phyloP scores from a whole-genome alignment of 768 basidiomycete genomes.

The Amanita polypyramis region DNA sequence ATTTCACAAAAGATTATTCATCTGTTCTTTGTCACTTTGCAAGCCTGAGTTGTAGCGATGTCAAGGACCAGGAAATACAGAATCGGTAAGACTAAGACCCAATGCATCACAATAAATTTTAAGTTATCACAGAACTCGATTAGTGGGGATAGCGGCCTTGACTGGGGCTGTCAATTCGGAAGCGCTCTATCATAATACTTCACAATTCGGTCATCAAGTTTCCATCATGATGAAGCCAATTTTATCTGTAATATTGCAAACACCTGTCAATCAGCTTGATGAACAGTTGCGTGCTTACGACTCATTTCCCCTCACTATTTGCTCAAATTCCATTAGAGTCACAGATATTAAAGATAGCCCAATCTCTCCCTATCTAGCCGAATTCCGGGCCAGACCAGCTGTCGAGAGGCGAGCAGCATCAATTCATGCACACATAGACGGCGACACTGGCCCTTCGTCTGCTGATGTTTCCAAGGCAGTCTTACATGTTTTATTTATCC shows the following conservation, averaged over 20 bases:
- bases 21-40: conserved; percentile 58
- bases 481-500: conserved; percentile 57
- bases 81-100: conserved; percentile 46
- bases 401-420: conserved; percentile 80
- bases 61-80: conserved; percentile 55
- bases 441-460: conserved; percentile 72
- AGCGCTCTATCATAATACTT: conserved; percentile 62
- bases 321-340: conserved; percentile 30
- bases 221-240: conserved; percentile 63
- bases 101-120: neutral
- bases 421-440: conserved; percentile 81
- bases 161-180: conserved; percentile 77
- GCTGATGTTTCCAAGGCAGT: conserved; percentile 68
- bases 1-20: conserved; percentile 61
- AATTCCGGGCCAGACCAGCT: conserved; percentile 74
- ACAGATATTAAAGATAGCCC: conserved; percentile 56
- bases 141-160: conserved; percentile 80
- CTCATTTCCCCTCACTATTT: conserved; percentile 7
- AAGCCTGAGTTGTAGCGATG: conserved; percentile 39
- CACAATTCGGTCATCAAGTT: conserved; percentile 66
- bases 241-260: conserved; percentile 54
- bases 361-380: conserved; percentile 68
- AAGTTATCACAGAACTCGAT: conserved; percentile 48
- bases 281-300: conserved; percentile 45
- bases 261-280: conserved; percentile 46